Evolutionary conservation across 768 basidiomycete genomes (phyloP), one percentile per base, ranked within the genome.

Genomic region (Leccinum ochraceum): DNA sequence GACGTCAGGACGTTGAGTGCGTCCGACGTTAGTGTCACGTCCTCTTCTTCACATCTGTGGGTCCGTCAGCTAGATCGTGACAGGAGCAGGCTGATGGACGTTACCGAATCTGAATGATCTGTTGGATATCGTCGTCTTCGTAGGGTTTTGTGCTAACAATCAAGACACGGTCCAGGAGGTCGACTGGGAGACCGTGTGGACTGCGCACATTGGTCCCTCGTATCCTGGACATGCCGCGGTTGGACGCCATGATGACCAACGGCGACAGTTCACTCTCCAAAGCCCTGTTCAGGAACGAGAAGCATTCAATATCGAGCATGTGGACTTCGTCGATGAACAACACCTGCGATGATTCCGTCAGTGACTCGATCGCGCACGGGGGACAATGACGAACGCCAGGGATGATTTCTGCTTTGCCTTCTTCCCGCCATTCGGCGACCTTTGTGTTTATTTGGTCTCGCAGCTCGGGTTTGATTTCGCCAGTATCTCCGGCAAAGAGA

Each of bases 241-340:
- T 99, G 51, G 92, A 94, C 1, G 96, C 96, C 96, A 99, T 98
- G 68, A 99, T 94, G 39, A 99, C 96, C 56, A 98, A 79, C 1
- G 96, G 96, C 1, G 96, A 88, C 1, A 98, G 81, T 63, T 96
- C 95, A 61, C 88, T 88, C 73, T 99, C 96, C 53, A 99, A 81
- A 2, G 96, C 96, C 36, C 96, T 87, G 74, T 99, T 99, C 61
- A 99, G 81, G 83, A 95, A 99, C 7, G 95, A 97, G 81, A 98
- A 98, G 72, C 96, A 98, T 74, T 98, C 96, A 63, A 99, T 98
- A 74, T 99, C 96, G 65, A 99, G 87, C 96, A 99, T 99, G 81
- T 98, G 96, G 13, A 98, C 96, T 77, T 98, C 96, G 76, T 98
- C 96, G 67, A 98, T 97, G 80, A 98, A 98, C 13, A 97, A 80